phyloP scores from a whole-genome alignment of 176 grass and related monocot species.

The Triticum dicoccoides region DNA sequence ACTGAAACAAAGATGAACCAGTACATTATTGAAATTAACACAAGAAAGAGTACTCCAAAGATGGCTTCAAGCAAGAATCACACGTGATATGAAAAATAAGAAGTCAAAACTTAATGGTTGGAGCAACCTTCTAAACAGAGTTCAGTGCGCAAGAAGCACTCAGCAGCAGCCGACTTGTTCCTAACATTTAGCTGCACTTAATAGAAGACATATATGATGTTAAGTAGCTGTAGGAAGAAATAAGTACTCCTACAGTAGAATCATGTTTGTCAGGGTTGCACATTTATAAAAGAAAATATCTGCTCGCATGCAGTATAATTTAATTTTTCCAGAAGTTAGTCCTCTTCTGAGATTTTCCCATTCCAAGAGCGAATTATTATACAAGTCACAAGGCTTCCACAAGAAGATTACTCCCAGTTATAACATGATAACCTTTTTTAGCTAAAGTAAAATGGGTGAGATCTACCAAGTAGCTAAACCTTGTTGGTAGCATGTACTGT shows the following conservation, averaged over 20 bases:
- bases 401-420: not conserved
- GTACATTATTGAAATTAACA: constrained; percentile 5
- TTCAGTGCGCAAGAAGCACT: constrained; percentile 90
- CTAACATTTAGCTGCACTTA: constrained; percentile 89
- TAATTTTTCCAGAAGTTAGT: not conserved
- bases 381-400: not conserved
- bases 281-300: constrained; percentile 6
- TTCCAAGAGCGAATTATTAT: not conserved
- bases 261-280: not conserved
- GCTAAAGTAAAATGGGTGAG: not conserved
- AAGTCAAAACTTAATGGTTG: not conserved
- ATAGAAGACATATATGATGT: constrained; percentile 18
- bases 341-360: not conserved
- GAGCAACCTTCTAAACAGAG: constrained; percentile 86
- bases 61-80: not conserved
- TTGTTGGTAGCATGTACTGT: constrained; percentile 11
- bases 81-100: constrained; percentile 10
- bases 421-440: not conserved
- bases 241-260: not conserved
- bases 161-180: constrained; percentile 90
- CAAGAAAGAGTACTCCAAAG: constrained; percentile 6
- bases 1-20: not conserved
- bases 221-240: not conserved
- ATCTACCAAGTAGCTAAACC: not conserved
- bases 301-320: not conserved